phyloP scores from a whole-genome alignment of 139 green algal genomes.

The Yamagishiella unicocca region DNA sequence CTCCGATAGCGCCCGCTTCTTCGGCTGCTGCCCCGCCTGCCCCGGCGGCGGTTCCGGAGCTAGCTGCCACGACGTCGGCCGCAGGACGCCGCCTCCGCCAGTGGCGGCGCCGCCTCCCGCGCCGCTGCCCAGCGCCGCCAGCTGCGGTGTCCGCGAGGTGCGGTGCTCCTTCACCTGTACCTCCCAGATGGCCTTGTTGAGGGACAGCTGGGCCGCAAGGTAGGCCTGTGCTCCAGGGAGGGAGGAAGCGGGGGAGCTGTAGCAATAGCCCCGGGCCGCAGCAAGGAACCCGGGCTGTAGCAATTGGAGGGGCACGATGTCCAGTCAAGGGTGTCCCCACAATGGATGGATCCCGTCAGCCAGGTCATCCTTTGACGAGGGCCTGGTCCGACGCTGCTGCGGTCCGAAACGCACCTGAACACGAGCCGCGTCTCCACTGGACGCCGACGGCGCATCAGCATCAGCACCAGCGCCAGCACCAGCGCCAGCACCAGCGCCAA shows the following conservation, averaged over 20 bases:
- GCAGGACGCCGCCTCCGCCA: not conserved
- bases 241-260: too few relatives aligned
- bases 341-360: too few relatives aligned
- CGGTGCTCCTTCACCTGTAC: not conserved
- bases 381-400: too few relatives aligned
- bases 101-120: not conserved
- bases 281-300: too few relatives aligned
- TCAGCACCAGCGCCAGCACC: too few relatives aligned
- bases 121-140: not conserved
- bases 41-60: not conserved
- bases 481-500: too few relatives aligned
- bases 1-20: not conserved
- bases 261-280: too few relatives aligned
- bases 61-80: not conserved
- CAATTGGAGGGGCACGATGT: too few relatives aligned
- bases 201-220: slow-evolving; percentile 17
- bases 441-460: not conserved
- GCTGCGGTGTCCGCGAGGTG: not conserved
- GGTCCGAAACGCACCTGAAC: not conserved
- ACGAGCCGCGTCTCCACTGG: not conserved
- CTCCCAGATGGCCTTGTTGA: slow-evolving; percentile 46
- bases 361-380: too few relatives aligned
- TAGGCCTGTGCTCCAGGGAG: slow-evolving; percentile 27
- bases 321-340: too few relatives aligned
- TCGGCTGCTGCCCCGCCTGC: not conserved